These are phyloP conservation scores for Akanthomyces muscarius DNA, from an alignment of 2,329 filamentous ascomycete genomes.

Conservation along the genomic window DNA sequence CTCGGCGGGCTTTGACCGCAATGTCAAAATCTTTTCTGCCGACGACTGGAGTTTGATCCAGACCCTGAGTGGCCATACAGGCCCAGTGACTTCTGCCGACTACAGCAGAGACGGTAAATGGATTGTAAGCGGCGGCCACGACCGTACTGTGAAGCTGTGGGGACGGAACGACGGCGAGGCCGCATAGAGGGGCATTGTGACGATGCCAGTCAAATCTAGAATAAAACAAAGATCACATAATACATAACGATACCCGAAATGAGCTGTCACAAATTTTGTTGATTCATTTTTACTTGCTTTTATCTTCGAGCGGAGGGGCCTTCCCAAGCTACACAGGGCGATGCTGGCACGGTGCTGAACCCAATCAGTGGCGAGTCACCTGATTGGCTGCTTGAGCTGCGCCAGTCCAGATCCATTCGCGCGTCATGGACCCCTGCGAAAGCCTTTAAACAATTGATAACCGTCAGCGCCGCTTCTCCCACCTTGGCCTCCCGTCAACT, in stretches of 20 bases:
- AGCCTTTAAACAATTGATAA: not conserved
- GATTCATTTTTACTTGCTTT: not conserved
- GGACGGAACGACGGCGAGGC: conserved; percentile 71
- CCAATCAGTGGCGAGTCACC: conserved; percentile 4
- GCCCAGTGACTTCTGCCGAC: conserved; percentile 87
- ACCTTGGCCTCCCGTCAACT: not conserved
- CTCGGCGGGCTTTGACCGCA: conserved; percentile 86
- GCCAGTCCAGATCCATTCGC: conserved; percentile 2
- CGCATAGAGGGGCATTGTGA: conserved; percentile 30
- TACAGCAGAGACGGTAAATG: conserved; percentile 80
- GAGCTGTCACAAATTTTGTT: too few relatives aligned
- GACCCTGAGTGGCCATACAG: conserved; percentile 83
- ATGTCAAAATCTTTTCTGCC: conserved; percentile 91
- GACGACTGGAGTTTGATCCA: conserved; percentile 94
- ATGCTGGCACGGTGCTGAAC: not conserved
- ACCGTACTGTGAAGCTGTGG: conserved; percentile 95
- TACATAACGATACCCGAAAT: not conserved
- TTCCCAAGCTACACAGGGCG: not conserved
- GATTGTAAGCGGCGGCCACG: conserved; percentile 93
- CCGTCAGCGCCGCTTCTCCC: not conserved
- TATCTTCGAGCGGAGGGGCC: not conserved
- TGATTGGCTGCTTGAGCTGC: conserved; percentile 15
- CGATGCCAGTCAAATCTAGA: not conserved
- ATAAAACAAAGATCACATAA: not conserved
- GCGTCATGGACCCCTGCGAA: conserved; percentile 15